Conservation (phyloP, 2,329 filamentous ascomycete genomes). For the Microdochium trichocladiopsis region DNA sequence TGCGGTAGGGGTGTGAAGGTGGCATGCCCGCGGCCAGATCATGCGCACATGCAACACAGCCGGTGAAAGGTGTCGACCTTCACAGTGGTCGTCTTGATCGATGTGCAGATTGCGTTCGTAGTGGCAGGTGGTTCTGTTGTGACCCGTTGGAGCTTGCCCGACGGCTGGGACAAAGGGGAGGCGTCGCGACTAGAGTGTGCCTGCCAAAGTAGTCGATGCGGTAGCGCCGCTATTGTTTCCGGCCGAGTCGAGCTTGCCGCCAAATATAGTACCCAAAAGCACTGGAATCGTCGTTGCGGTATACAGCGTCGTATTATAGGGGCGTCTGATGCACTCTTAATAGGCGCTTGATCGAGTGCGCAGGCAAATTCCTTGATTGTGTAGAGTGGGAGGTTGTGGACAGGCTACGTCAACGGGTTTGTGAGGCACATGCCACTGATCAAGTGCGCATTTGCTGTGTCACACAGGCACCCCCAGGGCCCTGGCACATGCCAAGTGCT, state of each 20-base stretch:
- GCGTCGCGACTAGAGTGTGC: background rate
- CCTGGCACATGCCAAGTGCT: background rate
- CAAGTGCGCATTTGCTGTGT: background rate
- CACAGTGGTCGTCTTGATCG: background rate
- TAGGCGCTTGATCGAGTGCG: background rate
- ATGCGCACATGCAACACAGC: slow-evolving; percentile 15
- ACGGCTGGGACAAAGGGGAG: background rate
- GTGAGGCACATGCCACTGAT: background rate
- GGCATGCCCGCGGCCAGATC: slow-evolving; percentile 45
- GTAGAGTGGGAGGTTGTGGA: background rate
- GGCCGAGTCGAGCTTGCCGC: background rate
- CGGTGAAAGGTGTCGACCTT: background rate
- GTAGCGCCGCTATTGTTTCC: background rate
- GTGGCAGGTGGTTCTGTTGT: background rate
- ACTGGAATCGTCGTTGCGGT: too few relatives aligned
- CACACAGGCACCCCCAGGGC: background rate
- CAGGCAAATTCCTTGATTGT: background rate
- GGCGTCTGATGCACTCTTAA: too few relatives aligned
- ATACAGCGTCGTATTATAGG: too few relatives aligned
- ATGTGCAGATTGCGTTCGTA: background rate
- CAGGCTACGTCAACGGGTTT: background rate
- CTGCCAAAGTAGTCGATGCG: background rate
- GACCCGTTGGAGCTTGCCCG: background rate
- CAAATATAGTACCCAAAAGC: too few relatives aligned
- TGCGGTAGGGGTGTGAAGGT: slow-evolving; percentile 42